Evolutionary conservation across 1,284 basidiomycete species (phyloP).

Genomic region (Apiotrichum porosum): DNA sequence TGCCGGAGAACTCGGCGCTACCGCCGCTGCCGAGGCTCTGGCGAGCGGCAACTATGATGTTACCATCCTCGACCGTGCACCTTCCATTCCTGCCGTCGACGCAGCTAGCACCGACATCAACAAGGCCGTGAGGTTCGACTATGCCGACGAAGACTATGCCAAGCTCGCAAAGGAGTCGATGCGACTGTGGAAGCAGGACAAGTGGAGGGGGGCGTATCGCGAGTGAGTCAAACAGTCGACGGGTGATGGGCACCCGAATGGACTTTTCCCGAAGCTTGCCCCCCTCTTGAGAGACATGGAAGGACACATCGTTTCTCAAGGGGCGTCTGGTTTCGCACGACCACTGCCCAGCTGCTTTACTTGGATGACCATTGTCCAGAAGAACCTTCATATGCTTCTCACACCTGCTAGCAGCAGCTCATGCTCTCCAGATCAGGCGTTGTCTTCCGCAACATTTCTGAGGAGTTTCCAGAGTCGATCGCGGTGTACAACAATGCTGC

Average conservation of each 20-base stretch:
- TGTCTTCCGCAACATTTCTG: no score
- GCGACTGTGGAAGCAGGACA: slow-evolving; percentile 59
- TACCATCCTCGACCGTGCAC: slow-evolving; percentile 66
- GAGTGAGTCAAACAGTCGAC: no score
- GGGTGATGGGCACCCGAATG: no score
- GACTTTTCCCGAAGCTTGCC: no score
- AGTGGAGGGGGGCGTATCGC: slow-evolving; percentile 67
- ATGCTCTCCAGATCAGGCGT: no score
- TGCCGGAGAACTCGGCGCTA: slow-evolving; percentile 81
- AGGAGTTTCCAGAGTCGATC: no score
- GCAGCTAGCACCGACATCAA: slow-evolving; percentile 80
- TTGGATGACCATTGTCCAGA: no score
- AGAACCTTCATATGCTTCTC: no score
- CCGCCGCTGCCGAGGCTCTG: slow-evolving; percentile 72
- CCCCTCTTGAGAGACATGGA: no score
- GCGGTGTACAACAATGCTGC: slow-evolving; percentile 8
- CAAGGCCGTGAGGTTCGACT: slow-evolving; percentile 58
- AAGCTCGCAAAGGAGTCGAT: slow-evolving; percentile 68
- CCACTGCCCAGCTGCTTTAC: no score
- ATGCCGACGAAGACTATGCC: slow-evolving; percentile 54
- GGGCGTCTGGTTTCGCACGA: background rate
- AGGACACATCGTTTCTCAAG: no score
- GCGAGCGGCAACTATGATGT: slow-evolving; percentile 59
- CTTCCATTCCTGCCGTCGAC: slow-evolving; percentile 64
- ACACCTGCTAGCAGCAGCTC: no score